Conservation (phyloP, 345 rosid genomes). For the Euphorbia peplus region DNA sequence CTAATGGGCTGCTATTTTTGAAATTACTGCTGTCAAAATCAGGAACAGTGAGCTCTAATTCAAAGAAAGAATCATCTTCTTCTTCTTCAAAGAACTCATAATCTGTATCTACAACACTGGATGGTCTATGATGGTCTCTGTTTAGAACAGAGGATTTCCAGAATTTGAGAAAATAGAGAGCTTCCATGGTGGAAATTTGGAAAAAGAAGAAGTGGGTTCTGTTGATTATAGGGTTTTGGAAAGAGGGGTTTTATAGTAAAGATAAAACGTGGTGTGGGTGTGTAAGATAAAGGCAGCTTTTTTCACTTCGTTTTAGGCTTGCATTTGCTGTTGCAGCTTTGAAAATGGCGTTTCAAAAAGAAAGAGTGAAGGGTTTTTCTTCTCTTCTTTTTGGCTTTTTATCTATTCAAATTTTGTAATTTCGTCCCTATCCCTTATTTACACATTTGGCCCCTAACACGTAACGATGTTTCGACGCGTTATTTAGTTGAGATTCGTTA, state of each 20-base stretch:
- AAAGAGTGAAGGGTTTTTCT: background rate
- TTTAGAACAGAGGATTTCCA: conserved; percentile 38
- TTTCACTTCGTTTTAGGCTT: conserved; percentile 47
- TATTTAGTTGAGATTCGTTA: too few species aligned
- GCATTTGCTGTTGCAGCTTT: conserved; percentile 11
- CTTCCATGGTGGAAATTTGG: conserved; percentile 44
- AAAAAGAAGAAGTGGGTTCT: background rate
- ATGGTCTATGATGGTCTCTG: conserved; percentile 23
- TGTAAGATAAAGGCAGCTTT: conserved; percentile 30
- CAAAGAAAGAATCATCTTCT: conserved; percentile 88
- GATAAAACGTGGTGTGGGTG: conserved; percentile 9
- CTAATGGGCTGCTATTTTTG: conserved; percentile 15
- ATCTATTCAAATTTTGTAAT: too few species aligned
- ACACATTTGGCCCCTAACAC: too few species aligned
- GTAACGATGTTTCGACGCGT: too few species aligned
- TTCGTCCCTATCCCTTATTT: too few species aligned
- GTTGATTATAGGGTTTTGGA: conserved; percentile 15
- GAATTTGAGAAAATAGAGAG: conserved; percentile 57
- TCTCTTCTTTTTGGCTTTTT: background rate
- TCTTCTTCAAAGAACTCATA: conserved; percentile 36
- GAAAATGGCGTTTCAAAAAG: conserved; percentile 37
- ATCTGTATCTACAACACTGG: conserved; percentile 21
- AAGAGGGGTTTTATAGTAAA: conserved; percentile 14
- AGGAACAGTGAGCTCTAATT: conserved; percentile 67
- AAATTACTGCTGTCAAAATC: conserved; percentile 26